Base-by-base conservation (phyloP, 352 stramenopile genomes). In the Globisporangium perplexum region DNA sequence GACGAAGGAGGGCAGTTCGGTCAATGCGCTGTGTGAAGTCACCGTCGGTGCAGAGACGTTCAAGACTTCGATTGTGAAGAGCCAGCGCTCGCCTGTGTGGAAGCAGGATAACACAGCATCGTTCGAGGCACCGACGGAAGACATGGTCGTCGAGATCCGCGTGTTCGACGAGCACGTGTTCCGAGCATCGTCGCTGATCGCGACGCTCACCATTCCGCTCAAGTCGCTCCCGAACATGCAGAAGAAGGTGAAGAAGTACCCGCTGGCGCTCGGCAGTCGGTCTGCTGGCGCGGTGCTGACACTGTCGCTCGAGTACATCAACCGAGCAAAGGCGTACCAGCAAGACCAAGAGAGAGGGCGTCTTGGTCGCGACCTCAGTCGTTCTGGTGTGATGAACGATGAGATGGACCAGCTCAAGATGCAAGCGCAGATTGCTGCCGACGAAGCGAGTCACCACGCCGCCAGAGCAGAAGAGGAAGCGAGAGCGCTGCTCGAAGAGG, bases 131-230 rank as follows among this genome's bases (percentile, higher is more conserved):
- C 78, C 71, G 2, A 83, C 59, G 42, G 77, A 93, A 52, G 81
- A 92, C 28, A 91, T 85, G 72, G 83, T 88, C 26, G 70, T 93
- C 36, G 83, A 93, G 58, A 77, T 93, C 38, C 83, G 83, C 52
- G 73, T 93, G 22, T 92, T 90, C 47, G 74, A 93, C 42, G 77
- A 92, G 47, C 83, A 91, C 56, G 64, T 90, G 28, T 93, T 93
- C 71, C 74, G 79, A 11, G 66, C 77, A 15, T 85, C 78, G 5
- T 71, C 88, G 46, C 63, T 93, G 24, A 72, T 93, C 53, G 74
- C 81, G 17, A 90, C 81, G 39, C 65, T 93, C 46, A 76, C 81
- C 30, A 88, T 93, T 52, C 78, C 83, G 31, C 48, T 93, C 38
- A 90, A 86, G 61, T 90, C 83, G 24, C 53, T 93, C 35, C 79